Percentiles rank a stretch among this genome's conserved stretches.
phyloP scores from a whole-genome alignment of 2,329 filamentous ascomycete species.

The Pseudogymnoascus sp. region DNA sequence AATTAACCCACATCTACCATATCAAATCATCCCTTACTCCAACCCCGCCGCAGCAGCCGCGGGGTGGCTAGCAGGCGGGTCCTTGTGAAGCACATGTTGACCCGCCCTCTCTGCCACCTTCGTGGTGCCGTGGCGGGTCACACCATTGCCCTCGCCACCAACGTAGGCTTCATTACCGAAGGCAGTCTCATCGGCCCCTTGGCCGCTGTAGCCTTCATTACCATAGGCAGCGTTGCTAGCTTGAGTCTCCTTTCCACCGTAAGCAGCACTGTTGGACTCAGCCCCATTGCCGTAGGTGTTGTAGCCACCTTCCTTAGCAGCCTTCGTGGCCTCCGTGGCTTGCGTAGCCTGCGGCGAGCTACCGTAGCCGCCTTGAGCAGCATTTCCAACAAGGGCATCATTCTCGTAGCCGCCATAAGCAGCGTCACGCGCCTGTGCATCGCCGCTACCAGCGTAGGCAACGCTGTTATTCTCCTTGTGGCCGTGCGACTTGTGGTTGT shows the following conservation, averaged over 20 bases:
- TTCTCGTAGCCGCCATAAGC: not conserved
- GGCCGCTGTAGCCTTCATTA: not conserved
- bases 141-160: not conserved
- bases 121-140: not conserved
- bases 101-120: constrained; percentile 13
- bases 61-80: constrained; percentile 20
- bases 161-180: not conserved
- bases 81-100: constrained; percentile 21
- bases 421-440: not conserved
- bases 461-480: not conserved
- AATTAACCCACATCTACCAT: not conserved
- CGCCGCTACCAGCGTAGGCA: not conserved
- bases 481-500: not conserved
- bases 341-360: not conserved
- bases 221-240: not conserved
- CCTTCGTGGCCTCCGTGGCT: not conserved
- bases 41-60: constrained; percentile 11
- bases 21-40: not conserved
- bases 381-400: not conserved
- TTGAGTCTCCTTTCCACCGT: not conserved
- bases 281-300: not conserved
- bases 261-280: not conserved
- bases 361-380: constrained; percentile 15
- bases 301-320: not conserved
- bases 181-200: constrained; percentile 14